A percentile compares a stretch with the other conserved stretches of the same genome.
phyloP scores from a whole-genome alignment of 305 asterid species.

The Coffea humblotiana region DNA sequence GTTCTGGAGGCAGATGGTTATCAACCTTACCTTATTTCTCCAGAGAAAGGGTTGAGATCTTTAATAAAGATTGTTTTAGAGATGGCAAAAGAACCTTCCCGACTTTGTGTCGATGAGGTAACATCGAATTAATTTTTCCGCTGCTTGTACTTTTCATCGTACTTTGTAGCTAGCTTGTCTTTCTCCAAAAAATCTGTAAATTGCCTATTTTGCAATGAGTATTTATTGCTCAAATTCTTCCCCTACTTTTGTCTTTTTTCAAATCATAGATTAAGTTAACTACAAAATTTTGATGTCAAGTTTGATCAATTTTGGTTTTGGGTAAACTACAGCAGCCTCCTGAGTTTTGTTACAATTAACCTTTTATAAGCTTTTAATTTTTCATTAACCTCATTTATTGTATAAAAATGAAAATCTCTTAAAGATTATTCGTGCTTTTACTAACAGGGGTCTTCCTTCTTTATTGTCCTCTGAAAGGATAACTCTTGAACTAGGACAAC shows the following conservation, averaged over 20 bases:
- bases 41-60: conserved; percentile 97
- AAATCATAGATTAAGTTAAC: neutral
- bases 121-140: neutral
- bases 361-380: neutral
- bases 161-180: neutral
- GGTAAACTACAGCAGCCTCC: neutral
- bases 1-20: conserved; percentile 99
- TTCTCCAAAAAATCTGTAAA: neutral
- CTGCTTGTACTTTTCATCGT: neutral
- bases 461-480: neutral
- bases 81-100: conserved; percentile 98
- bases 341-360: neutral
- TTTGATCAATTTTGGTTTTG: neutral
- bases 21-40: conserved; percentile 99
- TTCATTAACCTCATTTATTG: neutral
- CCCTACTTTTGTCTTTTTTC: neutral
- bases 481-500: neutral
- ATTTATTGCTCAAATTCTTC: neutral
- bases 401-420: neutral
- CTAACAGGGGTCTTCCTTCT: neutral
- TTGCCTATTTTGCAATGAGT: neutral
- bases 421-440: neutral
- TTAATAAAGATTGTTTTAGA: conserved; percentile 88
- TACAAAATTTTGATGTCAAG: neutral
- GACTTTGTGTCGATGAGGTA: conserved; percentile 99